Percentiles rank a stretch among this genome's conserved stretches.
phyloP scores from a whole-genome alignment of 2,329 filamentous ascomycete genomes.

The Graphium sp. region DNA sequence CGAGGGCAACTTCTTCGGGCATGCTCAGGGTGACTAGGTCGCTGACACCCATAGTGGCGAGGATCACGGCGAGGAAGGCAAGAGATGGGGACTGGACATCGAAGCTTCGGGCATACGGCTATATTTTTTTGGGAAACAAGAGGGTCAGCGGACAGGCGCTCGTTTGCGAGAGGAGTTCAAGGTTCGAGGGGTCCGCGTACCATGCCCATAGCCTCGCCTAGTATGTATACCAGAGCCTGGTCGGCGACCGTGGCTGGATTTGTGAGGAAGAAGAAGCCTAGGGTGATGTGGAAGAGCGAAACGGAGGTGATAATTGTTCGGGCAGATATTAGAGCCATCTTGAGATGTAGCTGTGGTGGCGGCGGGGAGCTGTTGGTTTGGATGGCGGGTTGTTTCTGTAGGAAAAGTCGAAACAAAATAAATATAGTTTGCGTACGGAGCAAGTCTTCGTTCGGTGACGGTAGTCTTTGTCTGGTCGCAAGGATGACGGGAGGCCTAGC shows the following conservation, averaged over 20 bases:
- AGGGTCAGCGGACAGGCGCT: conserved; percentile 1
- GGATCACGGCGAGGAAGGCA: conserved; percentile 54
- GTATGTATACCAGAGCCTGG: conserved; percentile 62
- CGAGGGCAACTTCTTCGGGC: conserved; percentile 46
- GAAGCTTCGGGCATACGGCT: conserved; percentile 53
- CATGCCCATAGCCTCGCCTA: conserved; percentile 72
- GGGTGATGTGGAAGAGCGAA: conserved; percentile 68
- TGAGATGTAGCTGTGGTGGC: conserved; percentile 9
- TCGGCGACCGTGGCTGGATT: conserved; percentile 57
- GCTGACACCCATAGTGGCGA: conserved; percentile 40
- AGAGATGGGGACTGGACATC: conserved; percentile 52
- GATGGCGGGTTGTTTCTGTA: no score
- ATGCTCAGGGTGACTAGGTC: conserved; percentile 51
- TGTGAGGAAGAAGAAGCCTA: conserved; percentile 71
- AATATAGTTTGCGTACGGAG: no score
- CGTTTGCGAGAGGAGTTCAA: not conserved
- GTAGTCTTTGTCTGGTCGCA: no score
- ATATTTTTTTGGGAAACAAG: no score
- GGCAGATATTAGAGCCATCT: conserved; percentile 68
- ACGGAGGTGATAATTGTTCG: conserved; percentile 68
- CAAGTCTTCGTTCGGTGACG: no score
- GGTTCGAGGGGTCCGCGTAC: conserved; percentile 26
- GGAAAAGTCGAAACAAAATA: no score
- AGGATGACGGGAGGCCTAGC: no score
- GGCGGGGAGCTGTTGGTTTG: no score